Conservation (phyloP, 2,329 filamentous ascomycete genomes). For the Stagonosporopsis chrysanthemi region DNA sequence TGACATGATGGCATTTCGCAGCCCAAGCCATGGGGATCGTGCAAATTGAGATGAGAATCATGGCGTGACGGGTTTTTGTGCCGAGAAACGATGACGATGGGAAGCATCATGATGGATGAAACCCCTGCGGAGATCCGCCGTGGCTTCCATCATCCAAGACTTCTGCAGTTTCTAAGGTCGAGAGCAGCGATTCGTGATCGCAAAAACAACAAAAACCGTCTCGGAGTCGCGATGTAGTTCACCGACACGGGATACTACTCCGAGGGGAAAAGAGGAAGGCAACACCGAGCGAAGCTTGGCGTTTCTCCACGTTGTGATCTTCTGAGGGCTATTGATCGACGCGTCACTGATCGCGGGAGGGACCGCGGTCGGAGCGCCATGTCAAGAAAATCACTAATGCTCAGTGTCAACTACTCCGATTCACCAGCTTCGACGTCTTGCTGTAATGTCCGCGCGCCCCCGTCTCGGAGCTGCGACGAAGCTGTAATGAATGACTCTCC, state of each 20-base stretch:
- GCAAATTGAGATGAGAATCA: background rate
- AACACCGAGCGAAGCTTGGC: constrained; percentile 9
- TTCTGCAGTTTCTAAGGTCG: background rate
- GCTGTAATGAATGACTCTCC: background rate
- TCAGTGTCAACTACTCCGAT: background rate
- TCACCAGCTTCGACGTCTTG: background rate
- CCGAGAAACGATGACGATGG: constrained; percentile 3
- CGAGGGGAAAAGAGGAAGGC: background rate
- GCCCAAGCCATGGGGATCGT: constrained; percentile 6
- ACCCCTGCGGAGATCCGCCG: constrained; percentile 8
- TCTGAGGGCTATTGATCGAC: background rate
- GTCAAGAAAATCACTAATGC: background rate
- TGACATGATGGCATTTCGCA: constrained; percentile 3
- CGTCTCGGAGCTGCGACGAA: background rate
- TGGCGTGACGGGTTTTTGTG: constrained; percentile 1
- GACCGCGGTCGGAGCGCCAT: background rate
- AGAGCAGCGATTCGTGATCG: background rate
- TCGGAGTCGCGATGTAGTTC: constrained; percentile 9
- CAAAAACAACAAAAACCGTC: background rate
- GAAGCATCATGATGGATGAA: constrained; percentile 1
- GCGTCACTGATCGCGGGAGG: background rate
- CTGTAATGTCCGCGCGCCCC: background rate
- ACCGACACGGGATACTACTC: background rate
- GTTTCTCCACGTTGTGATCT: background rate
- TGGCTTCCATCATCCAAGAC: background rate